phyloP scores from a whole-genome alignment of 306 rosid species.

The Trifolium dubium region DNA sequence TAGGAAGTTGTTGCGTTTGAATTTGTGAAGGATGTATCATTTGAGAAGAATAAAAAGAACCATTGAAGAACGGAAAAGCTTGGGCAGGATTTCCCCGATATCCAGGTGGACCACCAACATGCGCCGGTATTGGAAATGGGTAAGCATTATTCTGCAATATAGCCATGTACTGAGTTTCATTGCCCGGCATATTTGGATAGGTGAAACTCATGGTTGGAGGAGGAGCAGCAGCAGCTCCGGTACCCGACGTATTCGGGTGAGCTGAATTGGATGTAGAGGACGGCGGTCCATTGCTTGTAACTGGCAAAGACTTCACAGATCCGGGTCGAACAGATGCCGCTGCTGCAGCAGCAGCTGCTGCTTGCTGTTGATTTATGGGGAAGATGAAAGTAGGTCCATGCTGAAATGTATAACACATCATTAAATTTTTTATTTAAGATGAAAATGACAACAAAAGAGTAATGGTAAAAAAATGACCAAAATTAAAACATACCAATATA shows the following conservation, averaged over 20 bases:
- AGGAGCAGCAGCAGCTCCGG: conserved; percentile 49
- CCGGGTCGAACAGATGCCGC: conserved; percentile 77
- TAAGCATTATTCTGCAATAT: conserved; percentile 88
- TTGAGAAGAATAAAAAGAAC: conserved; percentile 84
- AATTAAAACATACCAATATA: conserved; percentile 63
- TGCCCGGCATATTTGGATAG: conserved; percentile 76
- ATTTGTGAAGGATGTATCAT: conserved; percentile 90
- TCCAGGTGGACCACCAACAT: conserved; percentile 83
- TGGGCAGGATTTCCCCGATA: conserved; percentile 85
- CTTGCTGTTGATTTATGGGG: conserved; percentile 91
- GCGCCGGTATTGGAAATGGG: conserved; percentile 83
- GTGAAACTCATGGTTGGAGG: conserved; percentile 87
- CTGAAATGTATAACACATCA: conserved; percentile 48
- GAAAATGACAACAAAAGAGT: no score
- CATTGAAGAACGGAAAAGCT: conserved; percentile 79
- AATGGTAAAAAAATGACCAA: not conserved
- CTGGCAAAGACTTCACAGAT: conserved; percentile 68
- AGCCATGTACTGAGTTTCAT: conserved; percentile 87
- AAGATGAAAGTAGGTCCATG: conserved; percentile 90
- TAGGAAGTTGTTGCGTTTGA: conserved; percentile 66
- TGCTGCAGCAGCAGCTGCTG: conserved; percentile 76
- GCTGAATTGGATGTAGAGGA: conserved; percentile 52
- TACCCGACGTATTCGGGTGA: conserved; percentile 46
- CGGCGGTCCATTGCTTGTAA: conserved; percentile 56
- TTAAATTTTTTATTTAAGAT: not conserved